phyloP scores from a whole-genome alignment of 768 basidiomycete species.

The Trametopsis cervina region DNA sequence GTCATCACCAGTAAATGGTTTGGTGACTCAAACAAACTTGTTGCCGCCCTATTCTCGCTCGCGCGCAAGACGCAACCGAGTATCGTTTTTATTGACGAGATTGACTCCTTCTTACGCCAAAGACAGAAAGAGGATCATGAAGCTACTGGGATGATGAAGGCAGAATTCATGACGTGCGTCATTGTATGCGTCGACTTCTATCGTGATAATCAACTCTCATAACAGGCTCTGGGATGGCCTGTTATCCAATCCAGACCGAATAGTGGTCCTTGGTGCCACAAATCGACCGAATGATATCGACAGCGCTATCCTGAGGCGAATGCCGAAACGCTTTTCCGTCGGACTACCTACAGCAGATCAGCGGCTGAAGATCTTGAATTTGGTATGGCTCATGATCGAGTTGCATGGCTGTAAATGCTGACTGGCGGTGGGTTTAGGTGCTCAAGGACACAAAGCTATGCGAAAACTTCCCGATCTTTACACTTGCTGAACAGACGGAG shows the following conservation, averaged over 20 bases:
- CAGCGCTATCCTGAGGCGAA: constrained; percentile 81
- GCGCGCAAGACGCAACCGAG: constrained; percentile 90
- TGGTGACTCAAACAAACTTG: constrained; percentile 91
- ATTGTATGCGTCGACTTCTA: neutral
- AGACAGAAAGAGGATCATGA: constrained; percentile 89
- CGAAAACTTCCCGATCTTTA: constrained; percentile 49
- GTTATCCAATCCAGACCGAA: constrained; percentile 70
- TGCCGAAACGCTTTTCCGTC: constrained; percentile 95
- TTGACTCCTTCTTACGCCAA: constrained; percentile 91
- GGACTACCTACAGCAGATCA: constrained; percentile 73
- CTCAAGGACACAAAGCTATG: constrained; percentile 69
- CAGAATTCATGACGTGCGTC: constrained; percentile 86
- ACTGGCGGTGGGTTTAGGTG: too few species aligned
- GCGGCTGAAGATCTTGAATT: constrained; percentile 71
- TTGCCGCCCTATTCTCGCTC: constrained; percentile 89
- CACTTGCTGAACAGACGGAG: constrained; percentile 61
- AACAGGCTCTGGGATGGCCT: constrained; percentile 92
- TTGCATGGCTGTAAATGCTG: too few species aligned
- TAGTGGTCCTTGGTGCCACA: constrained; percentile 90
- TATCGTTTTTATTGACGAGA: constrained; percentile 99
- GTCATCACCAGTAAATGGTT: constrained; percentile 80
- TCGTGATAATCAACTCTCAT: neutral
- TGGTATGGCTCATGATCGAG: constrained; percentile 59
- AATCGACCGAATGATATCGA: constrained; percentile 94
- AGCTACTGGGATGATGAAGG: constrained; percentile 98